Evolutionary conservation across 2,329 filamentous ascomycete genomes (phyloP), one percentile per base, ranked within the genome.

Genomic region (Ophiosphaerella korrae): DNA sequence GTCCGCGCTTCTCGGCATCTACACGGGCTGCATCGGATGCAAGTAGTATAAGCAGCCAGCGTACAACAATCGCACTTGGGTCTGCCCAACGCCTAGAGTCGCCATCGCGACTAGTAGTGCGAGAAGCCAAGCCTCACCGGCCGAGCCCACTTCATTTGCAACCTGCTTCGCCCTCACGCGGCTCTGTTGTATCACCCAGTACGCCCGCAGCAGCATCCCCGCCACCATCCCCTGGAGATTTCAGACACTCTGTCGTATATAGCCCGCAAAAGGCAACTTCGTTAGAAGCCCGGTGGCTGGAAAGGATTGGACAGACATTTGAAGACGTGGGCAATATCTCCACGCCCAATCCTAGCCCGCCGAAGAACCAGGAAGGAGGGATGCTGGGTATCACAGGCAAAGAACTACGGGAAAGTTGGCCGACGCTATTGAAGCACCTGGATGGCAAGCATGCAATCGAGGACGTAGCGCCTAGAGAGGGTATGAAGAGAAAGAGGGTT

Each of bases 391-490:
- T 66, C 24, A 59, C 63, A 1, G 63, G 63, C 5, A 60, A 59
- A 26, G 63, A 66, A 14, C 73, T 89, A 12, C 80, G 84, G 36
- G 82, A 84, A 49, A 82, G 84, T 41, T 96, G 92, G 88, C 83
- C 85, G 2, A 78, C 82, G 38, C 85, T 96, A 62, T 82, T 87
- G 64, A 90, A 89, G 72, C 94, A 97, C 73, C 90, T 97, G 63
- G 92, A 97, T 71, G 94, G 94, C 1, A 83, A 82, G 49, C 87
- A 88, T 67, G 88, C 92, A 2, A 79, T 97, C 52, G 94, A 99
- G 76, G 87, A 92, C 62, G 88, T 99, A 58, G 85, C 89, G 1
- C 78, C 94, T n/a, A 83, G 88, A 49, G 91, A 97, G 75, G 89
- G 89, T 5, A 82, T 95, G 77, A 96, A 94, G 78, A 81, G 91